phyloP scores from a whole-genome alignment of 306 rosid species.

The Lathyrus aphaca region DNA sequence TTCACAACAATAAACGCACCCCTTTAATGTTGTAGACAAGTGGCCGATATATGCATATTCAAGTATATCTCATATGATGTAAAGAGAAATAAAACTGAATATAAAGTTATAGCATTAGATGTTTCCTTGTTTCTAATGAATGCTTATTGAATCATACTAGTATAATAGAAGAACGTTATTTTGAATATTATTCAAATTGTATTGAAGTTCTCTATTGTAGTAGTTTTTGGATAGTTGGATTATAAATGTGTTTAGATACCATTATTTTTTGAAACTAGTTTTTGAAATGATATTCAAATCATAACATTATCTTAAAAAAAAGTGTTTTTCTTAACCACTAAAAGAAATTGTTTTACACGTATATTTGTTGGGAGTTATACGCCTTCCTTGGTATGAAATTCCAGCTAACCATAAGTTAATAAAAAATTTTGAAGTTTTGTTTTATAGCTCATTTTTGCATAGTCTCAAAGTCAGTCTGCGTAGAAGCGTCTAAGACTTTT shows the following conservation, averaged over 20 bases:
- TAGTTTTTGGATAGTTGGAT: too few relatives aligned
- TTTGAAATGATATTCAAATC: too few relatives aligned
- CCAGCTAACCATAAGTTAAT: too few relatives aligned
- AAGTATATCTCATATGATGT: background rate
- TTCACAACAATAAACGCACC: constrained; percentile 23
- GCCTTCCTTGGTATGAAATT: background rate
- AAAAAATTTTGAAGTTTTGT: too few relatives aligned
- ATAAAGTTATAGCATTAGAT: background rate
- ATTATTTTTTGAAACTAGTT: too few relatives aligned
- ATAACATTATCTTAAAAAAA: background rate
- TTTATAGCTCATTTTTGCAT: too few relatives aligned
- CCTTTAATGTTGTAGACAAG: background rate
- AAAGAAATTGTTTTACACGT: background rate
- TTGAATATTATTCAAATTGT: too few relatives aligned
- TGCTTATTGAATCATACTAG: background rate
- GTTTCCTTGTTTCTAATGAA: background rate
- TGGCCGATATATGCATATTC: background rate
- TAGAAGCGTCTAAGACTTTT: too few relatives aligned
- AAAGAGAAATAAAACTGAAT: background rate
- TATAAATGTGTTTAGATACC: too few relatives aligned
- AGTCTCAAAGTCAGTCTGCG: too few relatives aligned
- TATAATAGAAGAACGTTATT: background rate
- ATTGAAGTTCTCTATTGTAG: too few relatives aligned
- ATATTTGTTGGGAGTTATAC: background rate
- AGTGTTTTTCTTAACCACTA: background rate